phyloP scores from a whole-genome alignment of 768 basidiomycete genomes.

The Mrakia frigida region DNA sequence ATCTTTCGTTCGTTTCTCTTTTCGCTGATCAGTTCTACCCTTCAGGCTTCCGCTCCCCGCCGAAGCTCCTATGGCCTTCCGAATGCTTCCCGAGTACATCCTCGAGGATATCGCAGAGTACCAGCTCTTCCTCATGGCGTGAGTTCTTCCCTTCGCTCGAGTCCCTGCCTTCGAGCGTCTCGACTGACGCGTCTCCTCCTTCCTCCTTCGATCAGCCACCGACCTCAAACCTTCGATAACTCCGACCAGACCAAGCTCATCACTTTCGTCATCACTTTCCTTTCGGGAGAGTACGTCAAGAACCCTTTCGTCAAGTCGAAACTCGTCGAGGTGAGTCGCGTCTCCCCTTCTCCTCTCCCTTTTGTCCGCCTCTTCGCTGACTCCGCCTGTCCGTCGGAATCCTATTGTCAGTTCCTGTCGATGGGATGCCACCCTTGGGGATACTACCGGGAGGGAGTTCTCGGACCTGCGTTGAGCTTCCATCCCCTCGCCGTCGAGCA shows the following conservation, averaged over 20 bases:
- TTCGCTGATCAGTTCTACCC: background rate
- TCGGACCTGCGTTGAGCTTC: slow-evolving; percentile 75
- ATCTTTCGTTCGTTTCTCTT: background rate
- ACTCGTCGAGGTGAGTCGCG: slow-evolving; percentile 70
- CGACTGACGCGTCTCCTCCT: background rate
- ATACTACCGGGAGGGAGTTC: slow-evolving; percentile 49
- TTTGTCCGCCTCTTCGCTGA: background rate
- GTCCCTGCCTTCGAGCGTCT: background rate
- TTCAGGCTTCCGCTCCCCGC: slow-evolving; percentile 73
- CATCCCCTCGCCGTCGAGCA: slow-evolving; percentile 80
- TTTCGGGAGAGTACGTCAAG: slow-evolving; percentile 97
- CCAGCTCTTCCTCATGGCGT: slow-evolving; percentile 77
- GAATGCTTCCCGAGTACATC: slow-evolving; percentile 86
- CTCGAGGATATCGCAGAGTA: slow-evolving; percentile 91
- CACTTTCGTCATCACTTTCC: slow-evolving; percentile 81
- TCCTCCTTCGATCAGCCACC: slow-evolving; percentile 36
- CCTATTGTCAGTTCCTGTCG: slow-evolving; percentile 42
- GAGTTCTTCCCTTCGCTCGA: background rate
- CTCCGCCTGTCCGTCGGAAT: background rate
- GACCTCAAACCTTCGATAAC: slow-evolving; percentile 73
- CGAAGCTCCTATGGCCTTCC: slow-evolving; percentile 78
- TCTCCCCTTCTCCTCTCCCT: background rate
- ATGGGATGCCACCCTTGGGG: slow-evolving; percentile 42
- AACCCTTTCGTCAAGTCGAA: slow-evolving; percentile 97
- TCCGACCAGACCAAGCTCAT: slow-evolving; percentile 81